Conservation (phyloP, 2,329 filamentous ascomycete species). For the Cryphonectria carpinicola region DNA sequence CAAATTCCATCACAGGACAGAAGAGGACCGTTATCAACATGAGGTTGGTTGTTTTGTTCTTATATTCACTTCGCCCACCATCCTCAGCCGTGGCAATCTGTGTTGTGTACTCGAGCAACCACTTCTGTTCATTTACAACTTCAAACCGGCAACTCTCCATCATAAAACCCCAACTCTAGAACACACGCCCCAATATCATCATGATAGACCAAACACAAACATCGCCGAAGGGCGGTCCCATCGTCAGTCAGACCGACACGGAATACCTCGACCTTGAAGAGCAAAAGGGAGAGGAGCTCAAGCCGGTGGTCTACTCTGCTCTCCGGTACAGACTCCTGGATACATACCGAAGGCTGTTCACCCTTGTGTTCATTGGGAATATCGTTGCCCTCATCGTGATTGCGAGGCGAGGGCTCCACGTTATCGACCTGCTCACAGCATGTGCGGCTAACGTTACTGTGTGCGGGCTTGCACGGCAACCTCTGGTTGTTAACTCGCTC, state of each 20-base stretch:
- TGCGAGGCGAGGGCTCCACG: not conserved
- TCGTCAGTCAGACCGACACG: not conserved
- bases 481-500: conserved; percentile 52
- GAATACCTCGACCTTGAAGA: conserved; percentile 1
- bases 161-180: not conserved
- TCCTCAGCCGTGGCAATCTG: not conserved
- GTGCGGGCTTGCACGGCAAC: conserved; percentile 57
- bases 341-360: conserved; percentile 61
- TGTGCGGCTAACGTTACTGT: conserved; percentile 53
- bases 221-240: not conserved
- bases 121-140: not conserved
- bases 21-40: not conserved
- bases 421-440: conserved; percentile 24
- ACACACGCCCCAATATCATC: not conserved
- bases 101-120: not conserved
- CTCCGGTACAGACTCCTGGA: conserved; percentile 52
- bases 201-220: not conserved
- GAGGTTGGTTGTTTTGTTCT: not conserved
- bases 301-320: conserved; percentile 3
- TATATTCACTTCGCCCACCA: not conserved
- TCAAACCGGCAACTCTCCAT: not conserved
- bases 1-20: not conserved
- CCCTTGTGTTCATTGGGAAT: conserved; percentile 55
- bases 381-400: conserved; percentile 50
- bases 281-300: not conserved